These are phyloP conservation scores for Fraxinus angustifolia DNA, from an alignment of 305 asterid species.

Conservation along the genomic window DNA sequence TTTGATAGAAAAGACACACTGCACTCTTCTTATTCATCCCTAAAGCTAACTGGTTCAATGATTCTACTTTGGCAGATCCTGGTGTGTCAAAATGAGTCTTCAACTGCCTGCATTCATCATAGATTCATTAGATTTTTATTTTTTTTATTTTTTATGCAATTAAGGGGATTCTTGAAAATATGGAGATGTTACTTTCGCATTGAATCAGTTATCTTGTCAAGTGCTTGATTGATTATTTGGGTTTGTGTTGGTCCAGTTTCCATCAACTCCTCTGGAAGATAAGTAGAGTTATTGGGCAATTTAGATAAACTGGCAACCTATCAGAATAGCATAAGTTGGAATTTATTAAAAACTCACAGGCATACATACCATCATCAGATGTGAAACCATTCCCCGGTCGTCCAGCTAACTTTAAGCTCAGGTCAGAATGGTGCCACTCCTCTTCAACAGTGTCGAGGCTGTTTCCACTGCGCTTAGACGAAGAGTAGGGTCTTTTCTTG, in stretches of 20 bases:
- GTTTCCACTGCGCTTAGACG: constrained; percentile 55
- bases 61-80: constrained; percentile 55
- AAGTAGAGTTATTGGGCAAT: constrained; percentile 3
- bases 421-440: constrained; percentile 63
- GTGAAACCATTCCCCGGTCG: constrained; percentile 40
- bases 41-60: constrained; percentile 57
- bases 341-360: constrained; percentile 3
- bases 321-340: constrained; percentile 7
- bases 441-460: constrained; percentile 82
- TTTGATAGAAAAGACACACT: constrained; percentile 80
- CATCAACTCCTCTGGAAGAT: constrained; percentile 54
- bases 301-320: not conserved
- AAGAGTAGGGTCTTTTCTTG: constrained; percentile 64
- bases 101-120: constrained; percentile 61
- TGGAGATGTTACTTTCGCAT: constrained; percentile 54
- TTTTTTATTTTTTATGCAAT: not conserved
- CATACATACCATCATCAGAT: constrained; percentile 45
- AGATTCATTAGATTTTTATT: not conserved
- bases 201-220: constrained; percentile 67
- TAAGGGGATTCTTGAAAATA: constrained; percentile 1
- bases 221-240: constrained; percentile 43
- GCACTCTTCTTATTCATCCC: constrained; percentile 76
- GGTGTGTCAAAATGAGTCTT: constrained; percentile 87
- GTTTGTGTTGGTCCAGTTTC: constrained; percentile 95
- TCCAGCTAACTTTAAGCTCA: constrained; percentile 50